Base-by-base conservation (phyloP, 2,329 filamentous ascomycete genomes). In the Pseudohalonectria lignicola region DNA sequence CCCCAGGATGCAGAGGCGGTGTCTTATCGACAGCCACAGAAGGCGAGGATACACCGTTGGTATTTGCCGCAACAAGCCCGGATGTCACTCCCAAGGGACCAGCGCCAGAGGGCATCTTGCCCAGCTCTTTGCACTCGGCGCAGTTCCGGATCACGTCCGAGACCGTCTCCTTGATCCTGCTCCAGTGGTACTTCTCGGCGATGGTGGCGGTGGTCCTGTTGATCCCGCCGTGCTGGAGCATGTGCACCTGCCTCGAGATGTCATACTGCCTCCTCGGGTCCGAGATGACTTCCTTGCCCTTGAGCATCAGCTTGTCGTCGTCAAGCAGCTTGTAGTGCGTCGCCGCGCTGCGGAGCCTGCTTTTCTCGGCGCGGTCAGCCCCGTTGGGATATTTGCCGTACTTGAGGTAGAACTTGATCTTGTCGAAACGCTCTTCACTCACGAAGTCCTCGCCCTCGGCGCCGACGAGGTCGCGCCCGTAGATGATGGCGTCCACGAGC, bases 121-220 rank as follows among this genome's bases (percentile, higher is more conserved):
- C 71, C 28, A 75, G 65, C 51, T 94, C 86, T 61, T 90, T 94
- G 64, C 90, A 96, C 55, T 94, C 81, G 7, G 74, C 64, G 60
- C 92, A 98, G 51, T 92, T 90, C 50, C 85, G 82, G 60, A 96
- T 94, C 49, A 94, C 88, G 55, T 90, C 80, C 55, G 83, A 92
- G 44, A 95, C 92, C 1, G 90, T 96, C 61, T 95, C 88, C 59
- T 96, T 98, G 64, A 96, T 96, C 43, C 90, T 77, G 34, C 93
- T 88, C 92, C 92, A 98, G 62, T 96, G 92, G 56, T 90, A 95
- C 53, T 82, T 83, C 55, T 95, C 86, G 10, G 90, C 86, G 51
- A 98, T 94, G 16, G 79, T 82, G 16, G 90, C 88, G 1, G 90
- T 96, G 1, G 90, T 96, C 66, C 95, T 95, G 68, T 98, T 98